Base-by-base conservation (phyloP, 371 early-diverging fungal genomes). In the Actinomortierella ambigua region DNA sequence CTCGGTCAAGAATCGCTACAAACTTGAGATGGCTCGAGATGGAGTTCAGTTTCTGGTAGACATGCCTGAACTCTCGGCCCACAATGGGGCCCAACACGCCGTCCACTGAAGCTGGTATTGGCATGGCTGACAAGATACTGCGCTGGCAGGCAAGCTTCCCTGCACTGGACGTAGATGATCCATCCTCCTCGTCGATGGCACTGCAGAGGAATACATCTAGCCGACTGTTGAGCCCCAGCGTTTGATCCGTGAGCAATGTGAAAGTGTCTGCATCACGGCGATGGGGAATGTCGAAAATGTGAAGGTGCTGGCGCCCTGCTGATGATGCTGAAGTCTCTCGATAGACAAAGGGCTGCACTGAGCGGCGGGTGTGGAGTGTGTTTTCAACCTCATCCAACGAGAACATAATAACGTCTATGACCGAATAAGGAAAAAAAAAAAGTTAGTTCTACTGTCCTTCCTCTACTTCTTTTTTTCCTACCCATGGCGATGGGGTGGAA, bases 171-270 rank as follows among this genome's bases (percentile, higher is more conserved):
- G 40, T 14, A 0, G 54, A 14, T n/a, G 57, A 11, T 28, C 53
- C 28, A 43, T 14, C 18, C 54, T 42, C 15, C 41, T 54, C 5
- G 54, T 55, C 9, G 59, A 54, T 34, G n/a, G 67, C 76, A 17
- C 43, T 61, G 55, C 88, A 87, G 40, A 85, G 55, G 13, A 80
- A 58, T 2, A 86, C 23, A 22, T 80, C 77, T 27, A 87, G 70
- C 11, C 81, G 71, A 17, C 75, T 75, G 22, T 57, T 28, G 11
- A 48, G 26, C 4, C 65, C 82, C 0, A 82, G 60, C 0, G 57
- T 46, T 26, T 80, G 77, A 59, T 81, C 79, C 0, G 86, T 79
- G 51, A 87, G 48, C 2, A 86, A 52, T 44, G 77, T 71, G 48
- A 86, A 82, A 15, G 78, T 82, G 41, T 81, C 79, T 1, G 75